Base-by-base conservation (phyloP, 2,329 filamentous ascomycete species). In the Aspergillus pseudoglaucus region DNA sequence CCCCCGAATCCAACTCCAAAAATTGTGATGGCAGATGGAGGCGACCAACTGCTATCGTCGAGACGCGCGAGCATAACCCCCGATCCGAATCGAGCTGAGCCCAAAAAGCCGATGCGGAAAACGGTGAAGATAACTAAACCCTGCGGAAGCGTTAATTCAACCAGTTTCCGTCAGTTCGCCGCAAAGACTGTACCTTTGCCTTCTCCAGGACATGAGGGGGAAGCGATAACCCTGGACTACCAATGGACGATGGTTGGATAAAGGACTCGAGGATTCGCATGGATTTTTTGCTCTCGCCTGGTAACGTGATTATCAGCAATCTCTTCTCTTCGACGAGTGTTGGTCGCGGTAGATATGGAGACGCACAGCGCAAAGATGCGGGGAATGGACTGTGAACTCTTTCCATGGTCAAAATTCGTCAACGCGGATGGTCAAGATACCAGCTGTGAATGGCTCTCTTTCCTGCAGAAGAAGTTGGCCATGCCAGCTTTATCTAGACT, bases 201-300 rank as follows among this genome's bases (percentile, higher is more conserved):
- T 89, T 88, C 41, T 87, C 82, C 57, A 98, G 81, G 63, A 97
- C 96, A 75, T 91, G 93, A 63, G 25, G 10, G 10, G 25, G 25
- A 10, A 30, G 25, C 25, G 25, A 30, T 30, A 30, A 30, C 25
- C 25, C 25, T 10, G 25, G 25, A 30, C 25, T 30, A 30, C 9
- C 25, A 30, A 30, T 10, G 4, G 25, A 30, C 9, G 25, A 30
- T 30, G 25, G 25, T 10, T 4, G 25, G 12, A 30, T 12, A 30
- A 30, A 30, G 25, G 25, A 30, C 10, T 30, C 25, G 25, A 30
- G 25, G 3, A 30, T 30, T 12, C 25, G 25, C 25, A 85, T 86
- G 64, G 90, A 91, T 73, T 97, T 97, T 70, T 87, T 90, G 74
- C 91, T 96, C 75, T 97, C 91, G 75, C 88, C 90, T 95, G 69